These are phyloP conservation scores for Linnemannia elongata DNA, from an alignment of 192 early-diverging fungal genomes.

Conservation along the genomic window DNA sequence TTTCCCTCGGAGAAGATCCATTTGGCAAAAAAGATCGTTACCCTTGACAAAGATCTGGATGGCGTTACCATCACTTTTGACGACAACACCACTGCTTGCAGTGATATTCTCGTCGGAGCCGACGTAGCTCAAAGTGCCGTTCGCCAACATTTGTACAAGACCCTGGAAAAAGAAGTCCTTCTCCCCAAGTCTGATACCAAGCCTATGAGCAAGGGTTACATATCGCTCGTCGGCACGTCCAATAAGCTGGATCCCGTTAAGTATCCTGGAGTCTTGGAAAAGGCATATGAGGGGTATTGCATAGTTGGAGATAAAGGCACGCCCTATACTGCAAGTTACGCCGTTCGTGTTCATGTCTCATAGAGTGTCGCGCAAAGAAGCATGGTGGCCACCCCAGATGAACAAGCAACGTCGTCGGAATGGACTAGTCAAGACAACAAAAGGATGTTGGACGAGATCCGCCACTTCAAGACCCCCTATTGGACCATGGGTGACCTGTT, in stretches of 20 bases:
- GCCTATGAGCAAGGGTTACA: background rate
- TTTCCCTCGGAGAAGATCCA: slow-evolving; percentile 12
- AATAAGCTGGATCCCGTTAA: background rate
- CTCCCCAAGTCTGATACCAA: slow-evolving; percentile 2
- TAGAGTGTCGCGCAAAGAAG: background rate
- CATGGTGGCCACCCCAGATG: background rate
- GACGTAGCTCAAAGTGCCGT: slow-evolving; percentile 12
- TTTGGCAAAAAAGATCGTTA: slow-evolving; percentile 13
- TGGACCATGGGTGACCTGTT: slow-evolving; percentile 16
- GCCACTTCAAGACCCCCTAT: slow-evolving; percentile 6
- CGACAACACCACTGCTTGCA: background rate
- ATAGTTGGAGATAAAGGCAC: background rate
- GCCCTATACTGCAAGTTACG: background rate
- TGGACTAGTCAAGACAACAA: background rate
- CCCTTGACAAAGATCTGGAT: background rate
- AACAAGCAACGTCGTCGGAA: background rate
- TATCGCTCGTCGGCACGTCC: slow-evolving; percentile 7
- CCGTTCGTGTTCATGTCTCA: background rate
- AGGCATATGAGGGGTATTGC: background rate
- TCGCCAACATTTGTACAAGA: slow-evolving; percentile 11
- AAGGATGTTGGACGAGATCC: slow-evolving; percentile 6
- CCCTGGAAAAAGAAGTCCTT: background rate
- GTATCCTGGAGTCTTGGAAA: slow-evolving; percentile 8
- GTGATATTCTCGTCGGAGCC: slow-evolving; percentile 27
- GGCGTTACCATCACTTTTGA: background rate